Base-by-base conservation (phyloP, 768 basidiomycete species). In the Tulasnella sp. region DNA sequence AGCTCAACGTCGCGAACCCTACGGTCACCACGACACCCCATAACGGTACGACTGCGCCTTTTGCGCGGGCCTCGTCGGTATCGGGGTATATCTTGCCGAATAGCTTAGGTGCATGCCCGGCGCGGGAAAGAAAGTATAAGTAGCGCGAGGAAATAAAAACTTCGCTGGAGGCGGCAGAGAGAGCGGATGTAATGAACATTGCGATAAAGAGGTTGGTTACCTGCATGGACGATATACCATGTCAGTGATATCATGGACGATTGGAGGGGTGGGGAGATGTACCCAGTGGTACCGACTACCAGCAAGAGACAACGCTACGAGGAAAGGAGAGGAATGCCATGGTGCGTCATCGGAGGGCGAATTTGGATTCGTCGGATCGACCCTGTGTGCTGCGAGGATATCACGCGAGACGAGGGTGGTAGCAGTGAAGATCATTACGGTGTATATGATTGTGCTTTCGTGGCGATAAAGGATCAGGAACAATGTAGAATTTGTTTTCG, bases 71-170 rank as follows among this genome's bases (percentile, higher is more conserved):
- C 17, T 27, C 41, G 19, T 46, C 7, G 21, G 29, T 36, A 4
- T 57, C 21, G 2, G 42, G 55, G 42, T 34, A 60, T 3, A 60
- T 32, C n/a, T 29, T 23, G 2, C 54, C 54, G 52, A 55, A 32
- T n/a, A 60, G 59, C 29, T 14, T 14, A 4, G 61, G 61, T 14
- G 61, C 61, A 41, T 62, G 61, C 5, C 59, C 59, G 6, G 49
- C 41, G 31, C 49, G 43, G 3, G 58, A 49, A n/a, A 61, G 27
- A 40, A 52, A 58, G 32, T 32, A 61, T 2, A 61, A 34, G 34
- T 51, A 46, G 0, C 60, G 60, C 37, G 57, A 51, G 19, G 57
- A 32, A 19, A 58, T 51, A 57, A 55, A 61, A 31, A 59, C 37
- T n/a, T 57, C 54, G 15, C 21, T 37, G 17, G 58, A 53, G 1